Percentiles rank a stretch among this genome's conserved stretches.
Evolutionary conservation across 164 flowering plant species (phyloP).

Genomic region (Dillenia turbinata): DNA sequence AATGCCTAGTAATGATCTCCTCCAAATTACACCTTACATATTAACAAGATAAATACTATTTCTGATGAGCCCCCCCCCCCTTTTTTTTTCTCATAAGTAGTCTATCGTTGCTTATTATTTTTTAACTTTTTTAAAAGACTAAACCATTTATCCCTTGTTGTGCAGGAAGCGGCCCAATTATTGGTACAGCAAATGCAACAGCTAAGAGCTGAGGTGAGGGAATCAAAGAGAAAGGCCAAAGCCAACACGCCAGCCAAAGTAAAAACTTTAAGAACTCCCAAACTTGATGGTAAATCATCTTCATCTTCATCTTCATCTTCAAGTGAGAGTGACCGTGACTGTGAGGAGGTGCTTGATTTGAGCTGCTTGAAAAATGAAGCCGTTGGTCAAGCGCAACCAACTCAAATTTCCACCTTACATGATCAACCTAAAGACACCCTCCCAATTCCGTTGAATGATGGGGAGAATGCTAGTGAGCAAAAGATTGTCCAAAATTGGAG

Average conservation of each 20-base stretch:
- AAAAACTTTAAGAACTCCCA: conserved; percentile 17
- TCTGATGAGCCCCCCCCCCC: no score
- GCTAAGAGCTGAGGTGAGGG: conserved; percentile 47
- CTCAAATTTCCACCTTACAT: neutral
- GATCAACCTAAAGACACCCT: neutral
- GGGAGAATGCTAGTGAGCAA: neutral
- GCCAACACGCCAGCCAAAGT: conserved; percentile 30
- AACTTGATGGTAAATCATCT: conserved; percentile 21
- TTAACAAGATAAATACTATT: no score
- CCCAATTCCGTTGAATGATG: neutral
- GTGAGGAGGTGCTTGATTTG: conserved; percentile 47
- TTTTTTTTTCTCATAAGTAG: no score
- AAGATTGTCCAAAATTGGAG: neutral
- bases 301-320: conserved; percentile 24
- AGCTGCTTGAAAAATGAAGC: conserved; percentile 18
- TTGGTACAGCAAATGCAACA: conserved; percentile 35
- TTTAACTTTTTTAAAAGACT: no score
- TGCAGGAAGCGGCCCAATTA: conserved; percentile 41
- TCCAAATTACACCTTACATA: no score
- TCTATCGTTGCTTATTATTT: no score
- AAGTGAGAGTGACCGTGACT: conserved; percentile 39
- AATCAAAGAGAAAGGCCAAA: conserved; percentile 42
- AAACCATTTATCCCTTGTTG: no score
- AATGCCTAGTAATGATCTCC: no score
- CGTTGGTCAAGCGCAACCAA: conserved; percentile 4